Percentiles rank a stretch among this genome's conserved stretches.
Conservation (phyloP, 495 filamentous ascomycete genomes). For the Amphirosellinia nigrospora region DNA sequence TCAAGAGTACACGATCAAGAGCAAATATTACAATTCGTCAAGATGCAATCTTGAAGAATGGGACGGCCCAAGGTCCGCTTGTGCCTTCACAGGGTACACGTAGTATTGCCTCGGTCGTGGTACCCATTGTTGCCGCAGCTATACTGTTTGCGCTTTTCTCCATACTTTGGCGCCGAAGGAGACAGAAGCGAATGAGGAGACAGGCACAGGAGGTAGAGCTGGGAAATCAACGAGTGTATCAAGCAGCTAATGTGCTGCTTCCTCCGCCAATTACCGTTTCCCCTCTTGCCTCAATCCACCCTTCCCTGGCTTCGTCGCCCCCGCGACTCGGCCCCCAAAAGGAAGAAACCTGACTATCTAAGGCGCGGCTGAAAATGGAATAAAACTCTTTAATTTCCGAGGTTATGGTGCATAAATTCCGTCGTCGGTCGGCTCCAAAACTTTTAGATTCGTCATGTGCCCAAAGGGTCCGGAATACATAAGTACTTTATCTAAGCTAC, state of each 20-base stretch:
- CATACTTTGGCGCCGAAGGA: neutral
- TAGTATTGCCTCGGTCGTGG: neutral
- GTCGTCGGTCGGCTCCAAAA: neutral
- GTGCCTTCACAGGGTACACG: neutral
- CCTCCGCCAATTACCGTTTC: neutral
- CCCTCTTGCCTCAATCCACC: neutral
- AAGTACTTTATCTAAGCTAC: neutral
- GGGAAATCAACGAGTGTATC: neutral
- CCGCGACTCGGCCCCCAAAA: neutral
- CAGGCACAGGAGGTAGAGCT: neutral
- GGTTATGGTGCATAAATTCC: neutral
- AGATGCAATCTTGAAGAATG: neutral
- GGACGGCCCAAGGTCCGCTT: neutral
- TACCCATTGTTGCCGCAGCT: neutral
- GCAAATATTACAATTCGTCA: neutral
- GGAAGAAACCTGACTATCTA: neutral
- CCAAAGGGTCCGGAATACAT: neutral
- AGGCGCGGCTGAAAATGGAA: neutral
- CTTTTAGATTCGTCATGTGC: neutral
- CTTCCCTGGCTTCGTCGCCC: too few relatives aligned
- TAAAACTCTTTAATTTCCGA: too few relatives aligned
- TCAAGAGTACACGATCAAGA: neutral
- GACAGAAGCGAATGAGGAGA: neutral
- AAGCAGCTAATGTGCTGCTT: too few relatives aligned
- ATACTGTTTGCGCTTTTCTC: neutral